phyloP scores from a whole-genome alignment of 768 basidiomycete species.

The Boletus subparvulus region DNA sequence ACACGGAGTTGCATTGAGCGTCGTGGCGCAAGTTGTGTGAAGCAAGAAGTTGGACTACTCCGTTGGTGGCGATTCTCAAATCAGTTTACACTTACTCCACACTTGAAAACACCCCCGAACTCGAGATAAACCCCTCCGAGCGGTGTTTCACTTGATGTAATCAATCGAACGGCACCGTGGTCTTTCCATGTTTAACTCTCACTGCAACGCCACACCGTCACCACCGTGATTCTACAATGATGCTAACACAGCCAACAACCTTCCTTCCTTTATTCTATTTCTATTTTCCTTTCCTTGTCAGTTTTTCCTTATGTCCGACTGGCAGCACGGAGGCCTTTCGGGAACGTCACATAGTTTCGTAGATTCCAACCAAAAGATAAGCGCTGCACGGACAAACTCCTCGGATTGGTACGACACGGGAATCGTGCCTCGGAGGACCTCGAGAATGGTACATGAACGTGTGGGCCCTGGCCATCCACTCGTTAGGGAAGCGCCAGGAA shows the following conservation, averaged over 20 bases:
- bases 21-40: slow-evolving; percentile 6
- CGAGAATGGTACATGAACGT: neutral
- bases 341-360: neutral
- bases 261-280: neutral
- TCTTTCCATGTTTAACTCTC: neutral
- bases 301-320: neutral
- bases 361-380: neutral
- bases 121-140: neutral
- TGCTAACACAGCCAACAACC: neutral
- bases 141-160: neutral
- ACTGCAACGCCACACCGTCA: neutral
- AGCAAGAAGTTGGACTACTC: slow-evolving; percentile 1
- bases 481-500: slow-evolving; percentile 1
- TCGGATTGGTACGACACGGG: slow-evolving; percentile 13
- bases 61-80: slow-evolving; percentile 5
- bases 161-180: neutral
- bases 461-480: neutral
- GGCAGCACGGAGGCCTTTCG: neutral
- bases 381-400: slow-evolving; percentile 13
- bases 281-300: neutral
- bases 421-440: neutral
- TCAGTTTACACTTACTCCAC: neutral
- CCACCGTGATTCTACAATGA: neutral
- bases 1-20: slow-evolving; percentile 6
- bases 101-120: slow-evolving; percentile 13